Evolutionary conservation across 345 rosid species (phyloP), one percentile per base, ranked within the genome.

Genomic region (Dipteronia dyeriana): DNA sequence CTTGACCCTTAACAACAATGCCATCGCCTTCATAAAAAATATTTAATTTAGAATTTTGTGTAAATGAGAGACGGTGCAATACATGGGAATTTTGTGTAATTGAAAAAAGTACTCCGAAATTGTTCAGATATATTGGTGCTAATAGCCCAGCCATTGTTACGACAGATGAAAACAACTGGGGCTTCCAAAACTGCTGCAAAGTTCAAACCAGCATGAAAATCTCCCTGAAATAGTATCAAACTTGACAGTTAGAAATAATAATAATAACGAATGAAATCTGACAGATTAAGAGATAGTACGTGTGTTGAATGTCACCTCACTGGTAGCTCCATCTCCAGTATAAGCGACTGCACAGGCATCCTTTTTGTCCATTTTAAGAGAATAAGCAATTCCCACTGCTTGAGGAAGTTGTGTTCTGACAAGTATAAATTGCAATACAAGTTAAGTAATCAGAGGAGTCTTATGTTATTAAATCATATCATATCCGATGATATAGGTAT

Each of bases 61-160:
- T 62, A 14, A 45, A 74, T 17, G 31, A 14, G 75, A 67, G 2
- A 45, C 63, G 66, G 45, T 22, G 13, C 10, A 53, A 59, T 20
- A 59, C 63, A 1, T 61, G 65, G n/a, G 45, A 26, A 62, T 25
- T 0, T 20, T 31, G 26, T 16, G 39, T 1, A 13, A 64, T 69
- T n/a, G 7, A 47, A 71, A 49, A 75, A 13, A 59, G 7, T 91
- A 93, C 96, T 93, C 85, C 93, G 83, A 70, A 90, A 93, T 70
- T 93, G 98, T 78, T 93, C 94, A 17, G 88, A 84, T 66, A 85
- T 72, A 26, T 84, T 87, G 54, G 97, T 93, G 67, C 97, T 93
- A 71, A 93, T 93, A 19, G 97, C 98, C 94, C 96, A 93, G 75
- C 98, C 96, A 68, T 91, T 93, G 88, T 93, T 93, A 7, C 98